Percentiles rank a stretch among this genome's conserved stretches.
These are phyloP conservation scores for Exophiala oligosperma DNA, from an alignment of 2,329 filamentous ascomycete genomes.

Conservation along the genomic window DNA sequence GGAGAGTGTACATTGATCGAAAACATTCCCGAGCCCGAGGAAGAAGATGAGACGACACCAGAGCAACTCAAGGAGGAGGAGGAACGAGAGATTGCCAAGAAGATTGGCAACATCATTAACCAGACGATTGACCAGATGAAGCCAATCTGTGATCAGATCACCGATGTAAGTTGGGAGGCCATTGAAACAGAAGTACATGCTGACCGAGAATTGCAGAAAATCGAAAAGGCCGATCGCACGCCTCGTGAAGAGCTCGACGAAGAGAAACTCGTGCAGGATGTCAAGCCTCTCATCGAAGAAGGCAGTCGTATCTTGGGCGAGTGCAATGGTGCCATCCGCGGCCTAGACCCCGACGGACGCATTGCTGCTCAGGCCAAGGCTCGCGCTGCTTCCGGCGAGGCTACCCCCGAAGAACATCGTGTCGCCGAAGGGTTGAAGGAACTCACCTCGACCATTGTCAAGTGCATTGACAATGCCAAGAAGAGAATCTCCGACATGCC, in stretches of 20 bases:
- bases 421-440: conserved; percentile 84
- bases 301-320: conserved; percentile 79
- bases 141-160: conserved; percentile 84
- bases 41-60: conserved; percentile 41
- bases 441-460: conserved; percentile 76
- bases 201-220: conserved; percentile 53
- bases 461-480: conserved; percentile 84
- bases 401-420: conserved; percentile 78
- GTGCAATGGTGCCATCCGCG: conserved; percentile 82
- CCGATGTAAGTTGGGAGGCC: conserved; percentile 56
- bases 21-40: conserved; percentile 52
- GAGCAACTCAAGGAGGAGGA: conserved; percentile 57
- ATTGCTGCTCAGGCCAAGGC: conserved; percentile 85
- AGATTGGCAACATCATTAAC: conserved; percentile 71
- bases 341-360: conserved; percentile 82
- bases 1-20: conserved; percentile 64
- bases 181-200: background rate
- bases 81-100: conserved; percentile 74
- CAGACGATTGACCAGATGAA: conserved; percentile 81
- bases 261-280: conserved; percentile 80
- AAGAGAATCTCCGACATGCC: conserved; percentile 89
- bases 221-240: conserved; percentile 76
- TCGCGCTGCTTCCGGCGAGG: conserved; percentile 71
- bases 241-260: conserved; percentile 88
- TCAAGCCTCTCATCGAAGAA: conserved; percentile 87